Base-by-base conservation (phyloP, 805 yeast genomes). In the Metschnikowia sp. region DNA sequence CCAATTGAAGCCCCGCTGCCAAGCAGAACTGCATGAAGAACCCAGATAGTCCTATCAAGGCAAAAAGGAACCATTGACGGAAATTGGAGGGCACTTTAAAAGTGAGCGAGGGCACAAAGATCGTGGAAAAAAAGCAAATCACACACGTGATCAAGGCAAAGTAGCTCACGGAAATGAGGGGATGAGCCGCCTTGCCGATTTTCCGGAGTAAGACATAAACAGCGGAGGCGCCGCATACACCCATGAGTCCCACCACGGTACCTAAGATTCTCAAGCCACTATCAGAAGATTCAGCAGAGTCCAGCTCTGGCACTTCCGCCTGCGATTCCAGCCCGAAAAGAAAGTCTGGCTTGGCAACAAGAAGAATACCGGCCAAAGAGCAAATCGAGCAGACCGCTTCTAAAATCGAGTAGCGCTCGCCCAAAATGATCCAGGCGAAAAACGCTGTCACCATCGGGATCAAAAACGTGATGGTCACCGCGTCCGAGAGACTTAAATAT, bases 1-100 rank as follows among this genome's bases (percentile, higher is more conserved):
- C 96, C 45, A 88, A 72, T 62, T 88, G 96, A 42, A 90, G 77
- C 0, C 96, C 97, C 8, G 88, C 81, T 0, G 97, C 87, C 40
- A 87, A 65, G 33, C 84, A 68, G 58, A 82, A 83, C 63, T 91
- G 97, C 83, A 85, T 86, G 50, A 82, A 66, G 64, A 90, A 91
- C 0, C 97, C 97, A 44, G 86, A 76, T 2, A 84, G 51, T 2
- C 96, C 96, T 49, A 88, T 75, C 19, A 76, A 61, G 1, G 68
- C 46, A 52, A 90, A 76, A 18, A 86, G 66, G 2, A 68, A 53
- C 94, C 96, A 87, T 63, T 88, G 92, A 56, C 69, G 70, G 1
- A 54, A 29, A n/a, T 78, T 77, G 13, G 74, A 76, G 1, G 96
- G 96, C 1, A 78, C 55, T 48, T 74, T 79, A 61, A 87, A 82